Base-by-base conservation (phyloP, 805 yeast genomes). In the Yarrowia hollandica region DNA sequence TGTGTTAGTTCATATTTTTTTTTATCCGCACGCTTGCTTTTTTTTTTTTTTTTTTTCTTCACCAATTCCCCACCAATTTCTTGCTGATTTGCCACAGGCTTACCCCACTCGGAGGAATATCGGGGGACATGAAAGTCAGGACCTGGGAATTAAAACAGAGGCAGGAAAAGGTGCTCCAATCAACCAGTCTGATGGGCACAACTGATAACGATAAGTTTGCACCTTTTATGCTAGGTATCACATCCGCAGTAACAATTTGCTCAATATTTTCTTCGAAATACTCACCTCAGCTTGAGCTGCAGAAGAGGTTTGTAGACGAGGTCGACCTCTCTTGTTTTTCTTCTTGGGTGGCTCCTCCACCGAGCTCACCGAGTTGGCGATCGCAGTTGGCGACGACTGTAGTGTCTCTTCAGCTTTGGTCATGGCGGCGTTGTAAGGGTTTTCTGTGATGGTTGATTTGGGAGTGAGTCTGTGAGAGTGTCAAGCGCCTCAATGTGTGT, bases 271-370 rank as follows among this genome's bases (percentile, higher is more conserved):
- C 28, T 19, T 21, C 38, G 8, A 16, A 14, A 4, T 42, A 44
- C 52, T 44, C 52, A 44, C 52, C 30, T 48, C 63, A 25, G 64
- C 52, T 19, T 52, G 63, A 5, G 61, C 54, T 4, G 37, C 46
- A 18, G 42, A 30, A 25, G 63, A 42, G 18, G 58, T 37, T 16
- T 39, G 28, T 7, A 62, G 60, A 23, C 64, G 44, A 23, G 64
- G 64, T 22, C 64, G 28, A 8, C 64, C 64, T 28, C 63, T 14
- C 28, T 58, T 61, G 39, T 60, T 39, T 34, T 61, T 61, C 35
- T 58, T 57, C 44, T 58, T 58, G 35, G 52, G 52, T 1, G 52
- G 52, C 26, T 44, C 52, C 22, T 44, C 52, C 14, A 30, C 34
- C 14, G 50, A 34, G 22, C 34, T 42, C 18, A 18, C 52, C 26